phyloP scores from a whole-genome alignment of 1,139 yeast genomes.

The Diutina catenulata region DNA sequence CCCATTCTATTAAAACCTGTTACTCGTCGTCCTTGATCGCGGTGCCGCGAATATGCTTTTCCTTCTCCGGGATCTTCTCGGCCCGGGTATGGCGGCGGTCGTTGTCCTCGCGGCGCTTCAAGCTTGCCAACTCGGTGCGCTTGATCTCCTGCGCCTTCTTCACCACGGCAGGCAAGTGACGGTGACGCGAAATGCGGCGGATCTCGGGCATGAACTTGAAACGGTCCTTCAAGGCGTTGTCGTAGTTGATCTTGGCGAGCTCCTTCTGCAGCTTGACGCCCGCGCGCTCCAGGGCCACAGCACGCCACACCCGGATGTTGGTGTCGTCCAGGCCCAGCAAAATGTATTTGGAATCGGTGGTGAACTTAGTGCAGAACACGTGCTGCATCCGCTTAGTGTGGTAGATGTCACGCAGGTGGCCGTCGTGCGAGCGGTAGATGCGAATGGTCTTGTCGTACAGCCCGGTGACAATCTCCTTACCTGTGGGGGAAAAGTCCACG shows the following conservation, averaged over 20 bases:
- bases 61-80: slow-evolving; percentile 62
- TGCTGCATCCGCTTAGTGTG: slow-evolving; percentile 98
- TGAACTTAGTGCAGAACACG: slow-evolving; percentile 69
- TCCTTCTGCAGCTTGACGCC: slow-evolving; percentile 72
- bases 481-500: slow-evolving; percentile 92
- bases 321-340: slow-evolving; percentile 94
- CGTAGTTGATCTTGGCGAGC: slow-evolving; percentile 78
- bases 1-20: too few species aligned
- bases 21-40: slow-evolving; percentile 40
- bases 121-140: slow-evolving; percentile 54
- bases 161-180: slow-evolving; percentile 79
- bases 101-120: slow-evolving; percentile 74
- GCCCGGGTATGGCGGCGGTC: slow-evolving; percentile 67
- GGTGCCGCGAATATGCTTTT: slow-evolving; percentile 75
- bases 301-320: slow-evolving; percentile 86
- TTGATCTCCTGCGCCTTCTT: slow-evolving; percentile 87
- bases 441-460: slow-evolving; percentile 91
- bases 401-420: slow-evolving; percentile 89
- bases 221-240: slow-evolving; percentile 81
- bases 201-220: slow-evolving; percentile 96
- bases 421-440: slow-evolving; percentile 62
- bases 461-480: slow-evolving; percentile 91
- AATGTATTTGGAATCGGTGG: slow-evolving; percentile 82
- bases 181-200: slow-evolving; percentile 76
- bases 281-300: slow-evolving; percentile 75